A percentile compares a stretch with the other conserved stretches of the same genome.
Evolutionary conservation across 2,329 filamentous ascomycete genomes (phyloP).

Genomic region (Venturia asperata): DNA sequence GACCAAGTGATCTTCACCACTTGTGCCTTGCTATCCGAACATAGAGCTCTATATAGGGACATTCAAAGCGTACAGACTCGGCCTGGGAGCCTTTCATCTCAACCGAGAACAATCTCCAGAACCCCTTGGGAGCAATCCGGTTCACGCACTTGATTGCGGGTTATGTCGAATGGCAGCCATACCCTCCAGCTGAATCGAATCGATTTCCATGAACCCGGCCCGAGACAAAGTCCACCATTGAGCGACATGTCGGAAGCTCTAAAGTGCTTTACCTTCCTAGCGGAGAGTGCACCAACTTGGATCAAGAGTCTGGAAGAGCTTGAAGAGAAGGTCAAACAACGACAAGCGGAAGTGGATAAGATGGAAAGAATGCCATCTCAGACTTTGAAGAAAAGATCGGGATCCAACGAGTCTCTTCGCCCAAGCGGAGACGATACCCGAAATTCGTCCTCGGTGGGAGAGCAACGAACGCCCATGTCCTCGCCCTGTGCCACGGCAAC

Average conservation of each 20-base stretch:
- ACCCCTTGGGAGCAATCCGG: not conserved
- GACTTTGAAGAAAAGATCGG: constrained; percentile 28
- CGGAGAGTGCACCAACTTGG: constrained; percentile 35
- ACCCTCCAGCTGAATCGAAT: not conserved
- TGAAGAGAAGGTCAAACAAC: constrained; percentile 29
- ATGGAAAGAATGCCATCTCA: constrained; percentile 27
- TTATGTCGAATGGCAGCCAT: constrained; percentile 4
- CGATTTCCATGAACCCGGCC: not conserved
- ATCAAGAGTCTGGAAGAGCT: constrained; percentile 29
- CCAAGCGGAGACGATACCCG: constrained; percentile 21
- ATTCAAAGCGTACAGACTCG: not conserved
- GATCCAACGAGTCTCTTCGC: constrained; percentile 34
- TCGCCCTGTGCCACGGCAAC: constrained; percentile 20
- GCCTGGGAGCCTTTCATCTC: not conserved
- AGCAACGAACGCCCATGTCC: constrained; percentile 24
- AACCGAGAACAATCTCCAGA: not conserved
- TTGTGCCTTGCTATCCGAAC: not conserved
- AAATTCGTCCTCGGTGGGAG: constrained; percentile 13
- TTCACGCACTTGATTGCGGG: not conserved
- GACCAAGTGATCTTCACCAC: not conserved
- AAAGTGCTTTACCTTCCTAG: constrained; percentile 33
- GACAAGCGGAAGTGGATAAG: constrained; percentile 27
- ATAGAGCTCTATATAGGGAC: not conserved
- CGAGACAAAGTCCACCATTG: not conserved
- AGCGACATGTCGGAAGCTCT: constrained; percentile 33